Evolutionary conservation across 306 rosid genomes (phyloP).

Genomic region (Pyrus bretschneideri): DNA sequence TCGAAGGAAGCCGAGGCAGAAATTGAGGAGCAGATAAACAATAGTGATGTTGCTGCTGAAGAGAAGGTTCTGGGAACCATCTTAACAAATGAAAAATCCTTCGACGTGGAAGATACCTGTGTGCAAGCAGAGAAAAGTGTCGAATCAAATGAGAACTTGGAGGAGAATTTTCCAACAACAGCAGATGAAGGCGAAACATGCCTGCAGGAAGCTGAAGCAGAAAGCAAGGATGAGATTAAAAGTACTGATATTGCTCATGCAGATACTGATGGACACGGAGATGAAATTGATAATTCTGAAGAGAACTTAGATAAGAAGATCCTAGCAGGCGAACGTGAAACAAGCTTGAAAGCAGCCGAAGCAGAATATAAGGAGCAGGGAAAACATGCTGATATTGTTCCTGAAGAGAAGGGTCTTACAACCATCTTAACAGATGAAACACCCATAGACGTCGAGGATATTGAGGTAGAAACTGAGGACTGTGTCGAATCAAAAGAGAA

Average conservation of each 20-base stretch:
- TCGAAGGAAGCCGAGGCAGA: slow-evolving; percentile 21
- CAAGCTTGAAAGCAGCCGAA: slow-evolving; percentile 10
- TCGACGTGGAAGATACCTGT: not conserved
- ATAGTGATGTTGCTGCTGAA: not conserved
- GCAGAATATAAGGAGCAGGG: not conserved
- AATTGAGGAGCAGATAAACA: not conserved
- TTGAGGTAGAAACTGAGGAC: not conserved
- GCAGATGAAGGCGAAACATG: not conserved
- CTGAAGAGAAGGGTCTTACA: not conserved
- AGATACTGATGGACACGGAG: not conserved
- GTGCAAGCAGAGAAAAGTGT: not conserved
- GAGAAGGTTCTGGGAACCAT: not conserved
- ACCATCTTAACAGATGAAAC: slow-evolving; percentile 2
- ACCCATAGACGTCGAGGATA: not conserved
- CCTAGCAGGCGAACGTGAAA: not conserved
- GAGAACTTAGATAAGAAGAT: slow-evolving; percentile 8
- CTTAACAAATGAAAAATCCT: not conserved
- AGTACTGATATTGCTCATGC: not conserved
- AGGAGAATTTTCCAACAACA: not conserved
- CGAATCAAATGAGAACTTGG: slow-evolving; percentile 5
- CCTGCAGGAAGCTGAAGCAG: slow-evolving; percentile 8
- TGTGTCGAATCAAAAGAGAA: not conserved
- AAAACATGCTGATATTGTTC: not conserved
- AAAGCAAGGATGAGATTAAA: not conserved
- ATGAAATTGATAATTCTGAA: not conserved